Conservation (phyloP, 495 filamentous ascomycete genomes). For the Xylaria sp. region DNA sequence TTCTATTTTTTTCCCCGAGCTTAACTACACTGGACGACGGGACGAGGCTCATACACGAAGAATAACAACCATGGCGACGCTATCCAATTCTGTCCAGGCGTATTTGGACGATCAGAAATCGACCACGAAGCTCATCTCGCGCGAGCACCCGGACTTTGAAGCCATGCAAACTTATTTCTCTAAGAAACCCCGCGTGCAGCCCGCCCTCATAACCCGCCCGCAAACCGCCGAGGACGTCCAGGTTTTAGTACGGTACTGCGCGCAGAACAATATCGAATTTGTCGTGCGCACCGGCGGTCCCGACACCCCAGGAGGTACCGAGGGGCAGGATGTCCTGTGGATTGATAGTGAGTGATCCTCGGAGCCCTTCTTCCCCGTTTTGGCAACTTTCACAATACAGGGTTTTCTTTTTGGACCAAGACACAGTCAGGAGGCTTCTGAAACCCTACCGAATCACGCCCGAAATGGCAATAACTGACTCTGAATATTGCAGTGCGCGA, state of each 20-base stretch:
- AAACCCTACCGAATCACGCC: neutral
- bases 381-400: neutral
- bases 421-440: neutral
- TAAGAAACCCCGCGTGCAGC: neutral
- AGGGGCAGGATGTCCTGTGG: constrained; percentile 36
- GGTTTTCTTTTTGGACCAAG: neutral
- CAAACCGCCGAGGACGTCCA: constrained; percentile 44
- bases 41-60: neutral
- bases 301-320: constrained; percentile 42
- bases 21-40: neutral
- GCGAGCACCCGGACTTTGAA: constrained; percentile 13
- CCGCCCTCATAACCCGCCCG: constrained; percentile 41
- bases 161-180: neutral
- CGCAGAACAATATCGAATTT: constrained; percentile 37
- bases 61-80: neutral
- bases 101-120: neutral
- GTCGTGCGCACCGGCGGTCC: constrained; percentile 48
- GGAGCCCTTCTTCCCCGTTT: neutral
- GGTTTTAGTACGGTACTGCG: constrained; percentile 37
- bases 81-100: neutral
- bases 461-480: neutral
- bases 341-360: constrained; percentile 39
- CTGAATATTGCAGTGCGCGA: constrained; percentile 38
- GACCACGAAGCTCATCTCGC: constrained; percentile 1
- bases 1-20: neutral